Percentiles rank a stretch among this genome's conserved stretches.
phyloP scores from a whole-genome alignment of 75 land plant species.

The Sequoiadendron giganteum region DNA sequence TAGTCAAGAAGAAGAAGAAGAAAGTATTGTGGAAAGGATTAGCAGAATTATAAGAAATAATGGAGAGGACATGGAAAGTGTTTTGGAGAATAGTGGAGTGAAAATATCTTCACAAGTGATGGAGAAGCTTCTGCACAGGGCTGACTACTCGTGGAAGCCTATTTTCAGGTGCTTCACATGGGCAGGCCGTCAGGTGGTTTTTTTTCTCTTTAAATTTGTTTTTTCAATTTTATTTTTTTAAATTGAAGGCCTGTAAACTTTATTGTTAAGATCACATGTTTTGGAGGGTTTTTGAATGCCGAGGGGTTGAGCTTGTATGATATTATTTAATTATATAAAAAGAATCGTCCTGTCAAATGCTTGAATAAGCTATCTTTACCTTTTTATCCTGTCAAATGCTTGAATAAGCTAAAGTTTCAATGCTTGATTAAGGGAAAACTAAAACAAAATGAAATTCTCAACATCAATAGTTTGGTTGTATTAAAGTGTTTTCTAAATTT shows the following conservation, averaged over 20 bases:
- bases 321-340: too few relatives aligned
- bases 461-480: too few relatives aligned
- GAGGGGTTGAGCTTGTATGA: too few relatives aligned
- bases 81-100: neutral
- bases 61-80: constrained; percentile 11
- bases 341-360: too few relatives aligned
- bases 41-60: constrained; percentile 8
- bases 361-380: too few relatives aligned
- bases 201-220: neutral
- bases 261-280: too few relatives aligned
- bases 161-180: constrained; percentile 3
- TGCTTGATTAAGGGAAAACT: too few relatives aligned
- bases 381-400: too few relatives aligned
- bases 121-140: constrained; percentile 5
- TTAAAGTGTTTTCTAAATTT: too few relatives aligned
- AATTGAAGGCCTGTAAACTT: neutral
- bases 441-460: too few relatives aligned
- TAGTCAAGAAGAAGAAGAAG: neutral
- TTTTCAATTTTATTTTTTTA: neutral
- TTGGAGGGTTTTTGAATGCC: too few relatives aligned
- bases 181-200: neutral
- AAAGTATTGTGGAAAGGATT: neutral
- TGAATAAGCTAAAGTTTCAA: too few relatives aligned
- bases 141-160: constrained; percentile 14
- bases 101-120: neutral